phyloP scores from a whole-genome alignment of 1,284 basidiomycete species.

The Irpex sp. region DNA sequence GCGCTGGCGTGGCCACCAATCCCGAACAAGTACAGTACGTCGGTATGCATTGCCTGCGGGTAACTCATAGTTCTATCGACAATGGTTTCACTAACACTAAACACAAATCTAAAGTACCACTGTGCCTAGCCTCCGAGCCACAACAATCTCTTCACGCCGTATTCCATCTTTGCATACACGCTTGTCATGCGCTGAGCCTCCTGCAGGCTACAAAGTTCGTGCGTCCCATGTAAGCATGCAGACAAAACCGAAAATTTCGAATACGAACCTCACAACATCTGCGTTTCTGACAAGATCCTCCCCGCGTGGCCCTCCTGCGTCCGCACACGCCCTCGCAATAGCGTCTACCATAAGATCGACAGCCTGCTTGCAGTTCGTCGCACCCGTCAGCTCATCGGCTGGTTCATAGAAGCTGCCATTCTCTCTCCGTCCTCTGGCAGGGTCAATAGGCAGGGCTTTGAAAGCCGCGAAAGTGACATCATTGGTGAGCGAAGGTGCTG shows the following conservation, averaged over 20 bases:
- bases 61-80: no score
- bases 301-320: slow-evolving; percentile 46
- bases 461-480: slow-evolving; percentile 63
- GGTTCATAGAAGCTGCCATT: slow-evolving; percentile 54
- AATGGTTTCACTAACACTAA: not conserved
- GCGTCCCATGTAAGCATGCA: slow-evolving; percentile 6
- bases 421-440: slow-evolving; percentile 49
- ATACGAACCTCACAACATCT: slow-evolving; percentile 77
- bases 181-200: slow-evolving; percentile 83
- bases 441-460: slow-evolving; percentile 72
- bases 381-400: slow-evolving; percentile 58
- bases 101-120: not conserved
- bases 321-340: slow-evolving; percentile 66
- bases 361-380: slow-evolving; percentile 71
- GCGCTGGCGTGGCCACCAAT: no score
- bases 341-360: slow-evolving; percentile 72
- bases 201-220: slow-evolving; percentile 46
- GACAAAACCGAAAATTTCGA: slow-evolving; percentile 1
- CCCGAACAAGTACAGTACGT: no score
- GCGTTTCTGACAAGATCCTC: slow-evolving; percentile 52
- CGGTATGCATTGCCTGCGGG: no score
- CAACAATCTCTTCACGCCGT: slow-evolving; percentile 82
- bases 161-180: slow-evolving; percentile 87
- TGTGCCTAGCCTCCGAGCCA: slow-evolving; percentile 68
- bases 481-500: slow-evolving; percentile 26